Percentiles rank a stretch among this genome's conserved stretches.
These are phyloP conservation scores for Aureobasidium lini DNA, from an alignment of 2,329 filamentous ascomycete genomes.

Conservation along the genomic window DNA sequence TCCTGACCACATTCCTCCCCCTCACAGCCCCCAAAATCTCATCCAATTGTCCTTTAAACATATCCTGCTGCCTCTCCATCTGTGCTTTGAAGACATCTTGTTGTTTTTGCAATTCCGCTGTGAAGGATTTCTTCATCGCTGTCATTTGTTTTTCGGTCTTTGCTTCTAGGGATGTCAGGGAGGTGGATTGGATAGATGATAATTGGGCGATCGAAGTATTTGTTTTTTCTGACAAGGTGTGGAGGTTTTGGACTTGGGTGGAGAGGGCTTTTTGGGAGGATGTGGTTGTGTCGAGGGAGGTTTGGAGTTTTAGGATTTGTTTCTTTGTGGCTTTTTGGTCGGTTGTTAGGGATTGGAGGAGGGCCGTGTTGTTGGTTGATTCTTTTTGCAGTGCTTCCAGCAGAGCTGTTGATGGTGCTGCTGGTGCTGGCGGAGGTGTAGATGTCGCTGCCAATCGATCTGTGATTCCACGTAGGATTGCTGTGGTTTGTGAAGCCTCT, in stretches of 20 bases:
- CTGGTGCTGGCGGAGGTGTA: neutral
- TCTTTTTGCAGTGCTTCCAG: neutral
- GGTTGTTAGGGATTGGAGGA: neutral
- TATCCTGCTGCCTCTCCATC: neutral
- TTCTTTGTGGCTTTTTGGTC: neutral
- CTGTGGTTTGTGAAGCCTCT: slow-evolving; percentile 1
- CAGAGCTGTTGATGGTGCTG: neutral
- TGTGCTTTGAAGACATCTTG: neutral
- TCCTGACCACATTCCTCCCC: neutral
- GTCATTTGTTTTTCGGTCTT: neutral
- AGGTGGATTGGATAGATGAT: neutral
- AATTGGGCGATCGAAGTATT: neutral
- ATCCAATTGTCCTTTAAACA: neutral
- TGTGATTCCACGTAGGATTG: neutral
- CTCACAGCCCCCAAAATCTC: slow-evolving; percentile 2
- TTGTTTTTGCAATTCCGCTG: neutral
- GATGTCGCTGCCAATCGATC: neutral
- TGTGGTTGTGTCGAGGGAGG: neutral
- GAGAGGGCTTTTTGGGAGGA: neutral
- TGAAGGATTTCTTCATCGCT: neutral
- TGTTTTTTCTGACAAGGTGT: neutral
- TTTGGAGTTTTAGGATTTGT: neutral
- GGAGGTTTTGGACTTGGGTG: neutral
- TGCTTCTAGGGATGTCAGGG: too few species aligned
- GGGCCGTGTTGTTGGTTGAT: neutral